phyloP scores from a whole-genome alignment of 2,329 filamentous ascomycete genomes.

The Phyllosticta citriasiana region DNA sequence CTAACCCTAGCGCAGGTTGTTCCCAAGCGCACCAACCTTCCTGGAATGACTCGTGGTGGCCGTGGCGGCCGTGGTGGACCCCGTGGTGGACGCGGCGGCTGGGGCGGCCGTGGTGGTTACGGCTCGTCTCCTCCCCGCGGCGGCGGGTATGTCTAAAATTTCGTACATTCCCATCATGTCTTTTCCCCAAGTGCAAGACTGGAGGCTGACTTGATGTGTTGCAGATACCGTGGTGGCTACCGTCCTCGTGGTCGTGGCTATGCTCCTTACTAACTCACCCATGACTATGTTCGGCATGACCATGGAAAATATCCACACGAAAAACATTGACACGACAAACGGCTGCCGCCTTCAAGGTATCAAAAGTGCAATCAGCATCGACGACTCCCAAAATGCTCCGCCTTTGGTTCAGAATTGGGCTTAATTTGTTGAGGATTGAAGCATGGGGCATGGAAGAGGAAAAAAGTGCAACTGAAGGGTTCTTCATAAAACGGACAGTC shows the following conservation, averaged over 20 bases:
- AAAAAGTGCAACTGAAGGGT: not conserved
- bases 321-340: not conserved
- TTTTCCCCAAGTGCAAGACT: slow-evolving; percentile 8
- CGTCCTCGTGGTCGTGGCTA: slow-evolving; percentile 22
- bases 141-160: slow-evolving; percentile 24
- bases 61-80: slow-evolving; percentile 38
- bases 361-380: not conserved
- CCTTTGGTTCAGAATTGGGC: not conserved
- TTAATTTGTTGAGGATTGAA: not conserved
- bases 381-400: not conserved
- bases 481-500: not conserved
- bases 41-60: slow-evolving; percentile 77
- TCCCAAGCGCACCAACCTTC: slow-evolving; percentile 93
- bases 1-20: slow-evolving; percentile 46
- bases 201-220: not conserved
- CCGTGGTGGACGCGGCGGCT: slow-evolving; percentile 42
- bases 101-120: slow-evolving; percentile 41
- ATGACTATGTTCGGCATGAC: not conserved
- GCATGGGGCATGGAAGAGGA: not conserved
- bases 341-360: not conserved
- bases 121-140: slow-evolving; percentile 31
- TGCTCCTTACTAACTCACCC: slow-evolving; percentile 19
- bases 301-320: not conserved
- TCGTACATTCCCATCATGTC: slow-evolving; percentile 14
- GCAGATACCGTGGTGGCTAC: slow-evolving; percentile 29